Evolutionary conservation across 1,284 basidiomycete species (phyloP), one percentile per base, ranked within the genome.

Genomic region (Phaffia rhodozyma): DNA sequence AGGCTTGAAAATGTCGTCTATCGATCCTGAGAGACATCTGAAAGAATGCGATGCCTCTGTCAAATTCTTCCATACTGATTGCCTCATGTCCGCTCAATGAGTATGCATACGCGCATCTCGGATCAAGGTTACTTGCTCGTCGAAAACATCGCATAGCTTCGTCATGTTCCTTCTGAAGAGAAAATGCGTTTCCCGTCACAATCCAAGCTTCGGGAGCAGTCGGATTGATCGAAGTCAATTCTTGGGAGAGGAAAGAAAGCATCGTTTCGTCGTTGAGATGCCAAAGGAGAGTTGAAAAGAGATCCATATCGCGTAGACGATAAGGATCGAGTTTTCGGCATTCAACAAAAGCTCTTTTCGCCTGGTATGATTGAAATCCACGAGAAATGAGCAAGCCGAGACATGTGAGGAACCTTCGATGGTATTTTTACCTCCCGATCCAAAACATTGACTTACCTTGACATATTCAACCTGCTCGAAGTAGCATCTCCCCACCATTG

Each of bases 61-160:
- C 87, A 68, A 88, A 81, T 78, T 97, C 91, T 71, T 96, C 91
- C 76, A 94, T 88, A 66, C 76, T 75, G 69, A 93, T 84, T 53
- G 86, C 88, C 80, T 97, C 92, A 76, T 96, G 91, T 55, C 93
- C 92, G 71, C 89, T 90, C 67, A 97, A 79, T 27, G 91, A 94
- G 78, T 89, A 92, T 65, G 91, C 90, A 74, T 96, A 94, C 65
- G 90, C 87, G 76, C 86, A 91, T 11, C 81, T 80, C 11, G 87
- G 84, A 73, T 91, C 89, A 71, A 93, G 76, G 54, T 71, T 69
- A 25, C 85, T 82, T 54, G 92, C 92, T 64, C 92, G 84, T 65
- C 85, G 82, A 77, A 97, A 97, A 78, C 91, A 94, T 71, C 87
- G 85, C 76, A 94, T 78, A 16, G 93, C 92, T 71, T 94, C 87